phyloP scores from a whole-genome alignment of 1,139 yeast genomes.

The Taphrina sp. region DNA sequence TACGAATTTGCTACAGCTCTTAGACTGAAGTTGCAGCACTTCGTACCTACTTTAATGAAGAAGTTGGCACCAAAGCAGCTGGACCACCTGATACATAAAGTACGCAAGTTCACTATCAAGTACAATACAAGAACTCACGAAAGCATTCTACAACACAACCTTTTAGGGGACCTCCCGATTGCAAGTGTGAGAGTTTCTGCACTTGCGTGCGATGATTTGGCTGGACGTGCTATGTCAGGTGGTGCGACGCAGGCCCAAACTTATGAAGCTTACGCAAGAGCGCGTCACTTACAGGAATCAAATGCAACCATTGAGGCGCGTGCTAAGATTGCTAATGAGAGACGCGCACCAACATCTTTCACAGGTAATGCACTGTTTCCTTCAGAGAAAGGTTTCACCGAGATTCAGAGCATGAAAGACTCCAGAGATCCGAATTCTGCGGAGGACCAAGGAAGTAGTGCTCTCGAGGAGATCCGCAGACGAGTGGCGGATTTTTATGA shows the following conservation, averaged over 20 bases:
- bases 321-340: neutral
- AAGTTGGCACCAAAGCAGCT: no score
- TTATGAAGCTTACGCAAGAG: neutral
- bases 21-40: no score
- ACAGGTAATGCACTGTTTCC: neutral
- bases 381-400: neutral
- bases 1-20: no score
- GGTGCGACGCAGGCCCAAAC: neutral
- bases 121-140: no score
- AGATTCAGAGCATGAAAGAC: no score
- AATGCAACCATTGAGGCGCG: neutral
- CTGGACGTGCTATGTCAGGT: neutral
- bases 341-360: neutral
- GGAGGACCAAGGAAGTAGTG: neutral
- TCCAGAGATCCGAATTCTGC: no score
- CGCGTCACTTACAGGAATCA: neutral
- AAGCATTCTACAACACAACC: no score
- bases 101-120: no score
- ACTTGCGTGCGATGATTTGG: neutral
- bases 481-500: neutral
- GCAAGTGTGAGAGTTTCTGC: no score
- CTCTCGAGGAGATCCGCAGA: neutral
- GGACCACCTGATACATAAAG: no score
- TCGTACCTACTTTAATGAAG: no score
- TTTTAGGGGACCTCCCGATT: no score